Conservation (phyloP, 305 asterid species). For the Solanum aculeatissimum region DNA sequence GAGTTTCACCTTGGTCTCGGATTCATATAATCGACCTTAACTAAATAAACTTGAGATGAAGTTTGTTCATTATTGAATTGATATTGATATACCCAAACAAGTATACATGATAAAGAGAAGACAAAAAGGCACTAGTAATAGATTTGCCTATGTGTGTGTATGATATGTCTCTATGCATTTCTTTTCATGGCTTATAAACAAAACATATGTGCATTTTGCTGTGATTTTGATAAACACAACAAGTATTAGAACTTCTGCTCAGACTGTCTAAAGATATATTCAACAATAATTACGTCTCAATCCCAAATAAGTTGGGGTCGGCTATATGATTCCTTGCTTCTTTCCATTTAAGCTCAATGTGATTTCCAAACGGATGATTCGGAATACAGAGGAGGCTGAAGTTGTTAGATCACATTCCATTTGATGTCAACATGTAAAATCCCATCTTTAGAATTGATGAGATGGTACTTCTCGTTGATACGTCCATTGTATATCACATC, state of each 20-base stretch:
- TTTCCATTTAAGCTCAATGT: not conserved
- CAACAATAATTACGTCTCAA: not conserved
- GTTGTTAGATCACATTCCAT: slow-evolving; percentile 48
- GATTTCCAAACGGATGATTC: not conserved
- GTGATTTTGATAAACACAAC: not conserved
- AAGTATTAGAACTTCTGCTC: not conserved
- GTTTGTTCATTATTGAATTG: not conserved
- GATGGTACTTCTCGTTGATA: slow-evolving; percentile 59
- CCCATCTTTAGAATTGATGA: slow-evolving; percentile 64
- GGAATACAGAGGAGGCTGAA: not conserved
- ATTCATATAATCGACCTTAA: not conserved
- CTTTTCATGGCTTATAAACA: not conserved
- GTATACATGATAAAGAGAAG: not conserved
- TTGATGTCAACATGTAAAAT: slow-evolving; percentile 50
- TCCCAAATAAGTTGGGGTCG: not conserved
- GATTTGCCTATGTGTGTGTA: not conserved
- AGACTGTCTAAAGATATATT: not conserved
- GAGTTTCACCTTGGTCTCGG: too few species aligned
- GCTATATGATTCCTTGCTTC: not conserved
- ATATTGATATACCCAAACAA: not conserved
- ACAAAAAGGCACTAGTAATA: not conserved
- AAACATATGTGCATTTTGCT: not conserved
- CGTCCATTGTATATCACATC: slow-evolving; percentile 61
- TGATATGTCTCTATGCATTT: not conserved
- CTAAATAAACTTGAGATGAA: not conserved